phyloP scores from a whole-genome alignment of 192 early-diverging fungal species.

The Backusella sp. region DNA sequence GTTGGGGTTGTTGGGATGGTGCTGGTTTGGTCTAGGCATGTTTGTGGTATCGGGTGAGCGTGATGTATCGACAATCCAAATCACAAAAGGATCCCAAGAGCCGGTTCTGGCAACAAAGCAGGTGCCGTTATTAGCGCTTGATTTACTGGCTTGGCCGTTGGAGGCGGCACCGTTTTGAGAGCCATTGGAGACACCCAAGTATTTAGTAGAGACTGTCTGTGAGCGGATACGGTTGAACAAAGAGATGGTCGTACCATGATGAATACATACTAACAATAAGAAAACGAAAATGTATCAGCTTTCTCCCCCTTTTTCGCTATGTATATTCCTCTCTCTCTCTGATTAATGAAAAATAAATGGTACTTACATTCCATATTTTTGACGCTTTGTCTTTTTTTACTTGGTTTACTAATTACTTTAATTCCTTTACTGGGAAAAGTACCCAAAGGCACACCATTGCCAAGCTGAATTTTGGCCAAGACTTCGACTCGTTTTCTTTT shows the following conservation, averaged over 20 bases:
- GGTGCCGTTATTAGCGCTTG: conserved; percentile 38
- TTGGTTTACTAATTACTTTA: conserved; percentile 91
- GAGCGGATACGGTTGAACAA: conserved; percentile 89
- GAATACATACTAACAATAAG: conserved; percentile 66
- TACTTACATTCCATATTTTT: conserved; percentile 72
- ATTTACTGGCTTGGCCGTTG: not conserved
- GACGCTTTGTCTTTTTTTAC: conserved; percentile 83
- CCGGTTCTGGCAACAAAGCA: conserved; percentile 73
- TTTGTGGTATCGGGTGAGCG: conserved; percentile 41
- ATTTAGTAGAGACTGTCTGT: conserved; percentile 89
- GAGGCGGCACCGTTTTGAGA: conserved; percentile 13
- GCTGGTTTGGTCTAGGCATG: conserved; percentile 14
- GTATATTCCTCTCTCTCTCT: not conserved
- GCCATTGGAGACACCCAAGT: conserved; percentile 59
- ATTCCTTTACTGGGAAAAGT: conserved; percentile 76
- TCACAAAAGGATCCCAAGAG: conserved; percentile 84
- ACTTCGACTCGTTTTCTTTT: conserved; percentile 78
- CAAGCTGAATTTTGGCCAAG: conserved; percentile 68
- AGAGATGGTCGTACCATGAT: conserved; percentile 82
- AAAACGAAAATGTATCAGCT: not conserved
- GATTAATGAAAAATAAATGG: not conserved
- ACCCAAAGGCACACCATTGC: conserved; percentile 59
- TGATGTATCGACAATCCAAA: conserved; percentile 78
- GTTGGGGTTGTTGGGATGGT: conserved; percentile 17
- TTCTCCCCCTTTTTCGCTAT: not conserved